Conservation (phyloP, 192 early-diverging fungal species). For the Tieghemiomyces parasiticus region DNA sequence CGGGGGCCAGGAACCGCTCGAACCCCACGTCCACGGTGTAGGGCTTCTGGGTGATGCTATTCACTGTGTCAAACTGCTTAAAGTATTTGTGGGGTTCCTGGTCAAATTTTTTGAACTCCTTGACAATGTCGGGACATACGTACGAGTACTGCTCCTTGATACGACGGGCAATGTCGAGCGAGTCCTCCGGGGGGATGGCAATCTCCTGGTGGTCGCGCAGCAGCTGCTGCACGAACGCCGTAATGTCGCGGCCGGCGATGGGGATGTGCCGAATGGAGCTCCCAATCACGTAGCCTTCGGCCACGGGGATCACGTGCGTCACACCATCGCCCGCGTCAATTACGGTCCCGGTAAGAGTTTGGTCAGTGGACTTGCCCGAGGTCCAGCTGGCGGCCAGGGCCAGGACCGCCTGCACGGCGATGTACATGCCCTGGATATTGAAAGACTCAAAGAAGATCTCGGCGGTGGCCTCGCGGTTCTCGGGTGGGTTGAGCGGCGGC, state of each 20-base stretch:
- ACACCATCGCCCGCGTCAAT: slow-evolving; percentile 98
- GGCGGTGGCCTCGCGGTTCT: slow-evolving; percentile 97
- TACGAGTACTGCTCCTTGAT: slow-evolving; percentile 98
- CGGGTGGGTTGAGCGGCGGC: slow-evolving; percentile 93
- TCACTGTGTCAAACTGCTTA: slow-evolving; percentile 69
- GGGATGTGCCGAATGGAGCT: slow-evolving; percentile 98
- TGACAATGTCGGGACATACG: slow-evolving; percentile 92
- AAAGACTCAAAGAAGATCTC: slow-evolving; percentile 99
- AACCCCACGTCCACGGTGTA: slow-evolving; percentile 95
- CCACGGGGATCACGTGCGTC: slow-evolving; percentile 97
- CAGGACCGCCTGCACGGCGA: slow-evolving; percentile 98
- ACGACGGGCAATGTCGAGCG: slow-evolving; percentile 79
- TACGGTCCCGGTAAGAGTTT: slow-evolving; percentile 93
- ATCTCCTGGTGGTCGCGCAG: slow-evolving; percentile 90
- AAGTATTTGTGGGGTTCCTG: slow-evolving; percentile 80
- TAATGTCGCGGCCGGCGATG: slow-evolving; percentile 96
- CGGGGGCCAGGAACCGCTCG: slow-evolving; percentile 97
- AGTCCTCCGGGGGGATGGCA: slow-evolving; percentile 92
- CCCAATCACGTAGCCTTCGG: slow-evolving; percentile 96
- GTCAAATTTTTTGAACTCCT: slow-evolving; percentile 91
- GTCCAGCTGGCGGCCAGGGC: slow-evolving; percentile 95
- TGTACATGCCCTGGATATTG: slow-evolving; percentile 93
- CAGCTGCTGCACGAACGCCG: slow-evolving; percentile 94
- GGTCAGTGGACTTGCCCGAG: slow-evolving; percentile 61
- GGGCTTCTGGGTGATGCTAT: slow-evolving; percentile 67